Evolutionary conservation across 208 protist species (phyloP), one percentile per base, ranked within the genome.

Genomic region (Crithidia thermophila): DNA sequence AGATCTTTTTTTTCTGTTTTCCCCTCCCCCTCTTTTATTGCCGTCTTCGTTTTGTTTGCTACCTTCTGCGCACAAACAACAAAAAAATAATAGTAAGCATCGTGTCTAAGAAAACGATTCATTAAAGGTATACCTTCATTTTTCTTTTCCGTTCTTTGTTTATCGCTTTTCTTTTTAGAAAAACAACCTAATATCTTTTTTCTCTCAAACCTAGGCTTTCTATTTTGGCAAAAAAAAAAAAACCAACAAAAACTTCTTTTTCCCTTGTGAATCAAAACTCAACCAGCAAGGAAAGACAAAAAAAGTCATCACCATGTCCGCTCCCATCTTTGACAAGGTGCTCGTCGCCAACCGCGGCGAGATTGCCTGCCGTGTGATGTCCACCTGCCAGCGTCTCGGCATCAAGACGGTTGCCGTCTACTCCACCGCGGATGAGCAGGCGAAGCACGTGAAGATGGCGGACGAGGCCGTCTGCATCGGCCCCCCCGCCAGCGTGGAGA

Each of bases 331-430:
- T 52, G 85, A 98, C 39, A 99, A 99, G 79, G 85, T 99, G 6
- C 79, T 99, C 21, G 92, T 99, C 39, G 98, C 98, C 46, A 99
- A 99, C 72, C 86, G 98, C 50, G 98, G 98, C 25, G 98, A 99
- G 75, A 99, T 99, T 73, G 98, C 98, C 1, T 98, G 97, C 74
- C 84, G 98, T 59, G 85, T 99, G 10, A 95, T 98, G 57, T 63
- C 67, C 23, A 99, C 98, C 10, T 98, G 96, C 36, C 67, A 82
- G 34, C 75, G 80, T 55, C 68, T 99, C 31, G 98, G 96, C 55
- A 97, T 99, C 55, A 82, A 88, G 47, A 99, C 95, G 0, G 97
- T 99, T 10, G 98, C 98, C 2, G 98, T 99, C 30, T 98, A 96
- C 74, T 94, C 78, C 47, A 95, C 97, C 31, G 90, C 93, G 6